Evolutionary conservation across 805 yeast genomes (phyloP), one percentile per base, ranked within the genome.

Genomic region (Helenozyma baotianmanensis): DNA sequence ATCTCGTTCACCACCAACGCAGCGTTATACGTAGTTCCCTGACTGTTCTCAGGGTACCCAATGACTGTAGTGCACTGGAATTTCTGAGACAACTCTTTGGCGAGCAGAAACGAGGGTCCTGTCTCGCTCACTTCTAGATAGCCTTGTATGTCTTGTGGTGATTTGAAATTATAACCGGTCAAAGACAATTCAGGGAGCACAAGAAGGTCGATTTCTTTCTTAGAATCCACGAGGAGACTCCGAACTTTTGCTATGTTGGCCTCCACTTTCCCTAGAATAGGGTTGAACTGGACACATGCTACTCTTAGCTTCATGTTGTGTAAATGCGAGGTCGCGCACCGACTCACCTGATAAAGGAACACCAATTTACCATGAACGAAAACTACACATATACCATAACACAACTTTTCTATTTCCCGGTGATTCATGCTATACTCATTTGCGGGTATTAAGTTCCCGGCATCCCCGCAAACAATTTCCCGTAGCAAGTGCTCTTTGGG

Each of bases 171-270:
- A 54, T 88, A 88, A 1, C 96, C 96, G 0, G 95, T 82, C 9
- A 89, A 59, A 0, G 94, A 87, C 30, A 88, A 58, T 49, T 88
- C 97, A 0, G 97, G 95, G 6, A 89, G 67, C 1, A 88, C 72
- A 6, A 88, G 54, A n/a, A 88, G 44, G 51, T 87, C 94, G 1
- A 78, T 74, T 6, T 54, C 52, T 23, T 46, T 44, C 26, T 49
- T 45, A 30, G 30, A 23, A 4, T 27, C 19, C 8, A 62, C 56
- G 9, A 78, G 42, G 4, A 79, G 45, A 2, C 42, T 33, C 29
- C 63, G 45, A 1, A 84, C 78, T 23, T 72, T 64, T 4, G 56
- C 47, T 9, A 70, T 60, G 44, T 82, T 84, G 27, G 66, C 67
- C 28, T 72, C 75, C 2, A 81, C 44, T 24, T 71, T 68, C 2